Percentiles rank a stretch among this genome's conserved stretches.
These are phyloP conservation scores for Camellia granthamiana DNA, from an alignment of 148 eudicot species.

Conservation along the genomic window DNA sequence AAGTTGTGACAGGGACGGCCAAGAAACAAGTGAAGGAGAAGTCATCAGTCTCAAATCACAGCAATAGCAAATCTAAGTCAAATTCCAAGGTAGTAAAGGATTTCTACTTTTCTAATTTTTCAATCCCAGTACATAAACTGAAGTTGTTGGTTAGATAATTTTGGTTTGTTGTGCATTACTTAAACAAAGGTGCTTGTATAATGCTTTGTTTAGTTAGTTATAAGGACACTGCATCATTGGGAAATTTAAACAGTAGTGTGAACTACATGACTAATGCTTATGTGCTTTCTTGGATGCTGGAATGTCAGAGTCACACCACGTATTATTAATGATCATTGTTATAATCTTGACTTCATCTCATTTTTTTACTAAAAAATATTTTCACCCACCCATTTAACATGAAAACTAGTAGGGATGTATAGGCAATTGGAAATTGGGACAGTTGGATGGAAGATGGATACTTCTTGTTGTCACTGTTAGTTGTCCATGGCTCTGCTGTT, in stretches of 20 bases:
- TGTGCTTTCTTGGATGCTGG: background rate
- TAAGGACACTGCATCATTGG: background rate
- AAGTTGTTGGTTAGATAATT: background rate
- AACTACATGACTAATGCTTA: background rate
- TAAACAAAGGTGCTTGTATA: background rate
- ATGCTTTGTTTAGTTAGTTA: background rate
- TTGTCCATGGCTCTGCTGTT: too few species aligned
- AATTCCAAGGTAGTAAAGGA: constrained; percentile 34
- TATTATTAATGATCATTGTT: too few species aligned
- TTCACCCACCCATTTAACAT: too few species aligned
- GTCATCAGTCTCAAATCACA: constrained; percentile 44
- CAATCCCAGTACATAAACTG: background rate
- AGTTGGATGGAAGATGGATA: too few species aligned
- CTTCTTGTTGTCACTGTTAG: too few species aligned
- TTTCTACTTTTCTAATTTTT: background rate
- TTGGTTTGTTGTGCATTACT: background rate
- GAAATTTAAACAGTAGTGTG: background rate
- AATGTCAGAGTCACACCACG: background rate
- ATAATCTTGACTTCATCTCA: too few species aligned
- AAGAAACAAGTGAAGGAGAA: constrained; percentile 48
- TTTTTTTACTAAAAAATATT: too few species aligned
- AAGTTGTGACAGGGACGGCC: constrained; percentile 43
- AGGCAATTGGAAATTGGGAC: too few species aligned
- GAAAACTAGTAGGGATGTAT: too few species aligned
- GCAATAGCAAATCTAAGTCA: constrained; percentile 49